Evolutionary conservation across 2,329 filamentous ascomycete species (phyloP).

Genomic region (Fusarium napiforme): DNA sequence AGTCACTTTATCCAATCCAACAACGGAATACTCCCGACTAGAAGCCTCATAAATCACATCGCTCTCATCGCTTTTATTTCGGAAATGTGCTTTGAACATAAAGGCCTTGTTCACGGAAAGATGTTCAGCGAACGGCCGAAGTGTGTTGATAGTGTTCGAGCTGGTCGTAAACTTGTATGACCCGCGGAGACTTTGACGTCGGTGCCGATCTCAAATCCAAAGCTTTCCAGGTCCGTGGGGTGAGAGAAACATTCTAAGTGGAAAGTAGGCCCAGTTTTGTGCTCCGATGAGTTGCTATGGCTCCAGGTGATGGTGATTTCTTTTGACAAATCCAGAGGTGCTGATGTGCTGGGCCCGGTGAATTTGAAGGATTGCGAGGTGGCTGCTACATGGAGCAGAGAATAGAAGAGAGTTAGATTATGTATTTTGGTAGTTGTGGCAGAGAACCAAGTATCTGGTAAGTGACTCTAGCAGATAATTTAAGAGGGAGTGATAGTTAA

Average conservation of each 20-base stretch:
- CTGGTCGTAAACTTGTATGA: neutral
- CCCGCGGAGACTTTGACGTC: neutral
- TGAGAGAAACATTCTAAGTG: neutral
- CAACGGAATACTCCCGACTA: fast-evolving
- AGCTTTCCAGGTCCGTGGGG: neutral
- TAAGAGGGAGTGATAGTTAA: too few relatives aligned
- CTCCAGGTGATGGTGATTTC: neutral
- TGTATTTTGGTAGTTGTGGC: too few relatives aligned
- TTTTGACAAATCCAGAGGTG: too few relatives aligned
- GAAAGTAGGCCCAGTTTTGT: fast-evolving
- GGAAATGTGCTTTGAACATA: neutral
- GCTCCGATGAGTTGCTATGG: neutral
- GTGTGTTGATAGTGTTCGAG: neutral
- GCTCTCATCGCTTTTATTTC: neutral
- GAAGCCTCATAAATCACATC: neutral
- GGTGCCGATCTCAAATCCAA: fast-evolving
- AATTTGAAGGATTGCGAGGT: too few relatives aligned
- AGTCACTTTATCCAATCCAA: neutral
- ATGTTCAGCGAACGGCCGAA: neutral
- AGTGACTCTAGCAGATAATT: too few relatives aligned
- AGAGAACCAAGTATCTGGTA: too few relatives aligned
- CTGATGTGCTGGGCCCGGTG: too few relatives aligned
- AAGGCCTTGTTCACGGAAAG: neutral
- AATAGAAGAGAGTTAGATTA: too few relatives aligned
- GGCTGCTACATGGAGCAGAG: too few relatives aligned